Evolutionary conservation across 2,329 filamentous ascomycete species (phyloP).

Genomic region (Aspergillus fischeri): DNA sequence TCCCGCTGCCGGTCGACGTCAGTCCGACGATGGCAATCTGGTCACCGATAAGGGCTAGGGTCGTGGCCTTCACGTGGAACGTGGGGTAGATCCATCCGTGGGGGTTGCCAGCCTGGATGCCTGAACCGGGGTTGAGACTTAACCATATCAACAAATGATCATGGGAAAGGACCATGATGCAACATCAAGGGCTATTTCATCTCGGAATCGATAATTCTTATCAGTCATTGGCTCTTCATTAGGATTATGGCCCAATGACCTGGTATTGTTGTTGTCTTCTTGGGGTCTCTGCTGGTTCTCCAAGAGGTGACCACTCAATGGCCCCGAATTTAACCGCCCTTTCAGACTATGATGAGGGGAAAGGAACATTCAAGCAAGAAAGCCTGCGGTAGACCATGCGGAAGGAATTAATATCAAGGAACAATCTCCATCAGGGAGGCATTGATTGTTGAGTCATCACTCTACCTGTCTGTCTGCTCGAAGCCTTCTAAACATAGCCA

Average conservation of each 20-base stretch:
- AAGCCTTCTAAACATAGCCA: constrained; percentile 28
- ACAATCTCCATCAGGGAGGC: not conserved
- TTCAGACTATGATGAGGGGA: not conserved
- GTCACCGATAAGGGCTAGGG: constrained; percentile 22
- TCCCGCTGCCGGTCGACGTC: constrained; percentile 16
- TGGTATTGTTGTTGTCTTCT: not conserved
- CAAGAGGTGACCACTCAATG: not conserved
- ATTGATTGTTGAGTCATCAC: not conserved
- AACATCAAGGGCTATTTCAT: not conserved
- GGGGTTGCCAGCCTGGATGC: constrained; percentile 8
- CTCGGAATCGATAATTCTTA: not conserved
- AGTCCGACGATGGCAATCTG: constrained; percentile 15
- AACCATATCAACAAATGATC: too few relatives aligned
- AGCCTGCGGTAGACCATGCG: not conserved
- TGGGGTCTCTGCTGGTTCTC: constrained; percentile 1
- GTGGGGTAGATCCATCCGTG: not conserved
- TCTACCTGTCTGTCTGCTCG: not conserved
- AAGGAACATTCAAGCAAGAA: not conserved
- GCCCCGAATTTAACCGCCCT: not conserved
- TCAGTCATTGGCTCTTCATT: not conserved
- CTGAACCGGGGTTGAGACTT: constrained; percentile 8
- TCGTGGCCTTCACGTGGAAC: constrained; percentile 12
- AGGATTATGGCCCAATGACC: not conserved
- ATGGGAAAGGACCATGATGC: not conserved
- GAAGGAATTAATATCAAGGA: not conserved